Evolutionary conservation across 164 flowering plant species (phyloP), one percentile per base, ranked within the genome.

Genomic region (Stephania cephalantha): DNA sequence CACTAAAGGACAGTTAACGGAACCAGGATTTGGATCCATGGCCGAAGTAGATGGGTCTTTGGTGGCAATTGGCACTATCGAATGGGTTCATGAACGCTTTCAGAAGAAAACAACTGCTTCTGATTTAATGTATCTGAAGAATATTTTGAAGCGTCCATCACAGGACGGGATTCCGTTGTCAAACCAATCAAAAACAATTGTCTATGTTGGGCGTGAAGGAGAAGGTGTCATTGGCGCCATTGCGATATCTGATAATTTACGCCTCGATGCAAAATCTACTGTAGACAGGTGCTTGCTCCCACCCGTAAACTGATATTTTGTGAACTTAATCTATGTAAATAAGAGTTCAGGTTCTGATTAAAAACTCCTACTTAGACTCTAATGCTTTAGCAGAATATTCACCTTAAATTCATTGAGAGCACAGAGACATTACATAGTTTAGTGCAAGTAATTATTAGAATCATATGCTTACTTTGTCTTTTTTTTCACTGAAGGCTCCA

Each of bases 201-300:
- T 95, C 25, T 93, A 88, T 85, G 97, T 95, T 80, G 99, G 99
- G 64, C 87, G 91, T 50, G 95, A 92, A 86, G 97, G 92, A 65
- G 94, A 95, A 82, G 99, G 99, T 17, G 76, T 95, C 50, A 90
- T 92, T 77, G 98, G 98, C 80, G 93, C 94, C 78, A 90, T 95
- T 71, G 89, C 89, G 75, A 81, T 95, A 79, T 87, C 92, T 74
- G 98, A 95, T 75, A 81, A 76, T 73, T 79, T 95, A 77, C 92
- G 98, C 15, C 58, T 58, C 71, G 98, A 95, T 88, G 97, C 97
- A 58, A 81, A 79, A 82, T 86, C 84, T 73, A 91, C 95, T 17
- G 79, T 95, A 31, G 74, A 76, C 9, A 91, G 98, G 98, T 94
- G 86, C 53, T 64, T 71, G 9, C 13, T 52, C 66, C 50, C 50